phyloP scores from a whole-genome alignment of 164 flowering plant species.

The Aristolochia contorta region DNA sequence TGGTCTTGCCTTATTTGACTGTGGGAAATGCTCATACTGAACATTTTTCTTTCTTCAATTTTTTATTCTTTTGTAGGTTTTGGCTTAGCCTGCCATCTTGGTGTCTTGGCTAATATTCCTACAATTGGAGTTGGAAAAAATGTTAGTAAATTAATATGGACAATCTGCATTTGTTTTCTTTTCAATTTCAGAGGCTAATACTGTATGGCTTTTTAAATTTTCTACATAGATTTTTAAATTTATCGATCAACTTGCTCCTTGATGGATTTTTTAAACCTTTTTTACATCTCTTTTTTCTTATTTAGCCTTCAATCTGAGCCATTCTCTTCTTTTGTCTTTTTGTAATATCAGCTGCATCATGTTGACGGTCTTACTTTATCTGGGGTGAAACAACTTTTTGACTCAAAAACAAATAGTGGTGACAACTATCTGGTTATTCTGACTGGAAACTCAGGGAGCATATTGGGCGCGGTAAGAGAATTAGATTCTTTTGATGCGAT shows the following conservation, averaged over 20 bases:
- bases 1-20: too few relatives aligned
- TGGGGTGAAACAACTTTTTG: conserved; percentile 41
- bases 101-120: conserved; percentile 70
- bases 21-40: neutral
- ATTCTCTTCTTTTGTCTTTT: neutral
- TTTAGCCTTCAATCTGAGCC: too few relatives aligned
- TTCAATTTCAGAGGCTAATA: too few relatives aligned
- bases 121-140: conserved; percentile 86
- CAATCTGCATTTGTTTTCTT: too few relatives aligned
- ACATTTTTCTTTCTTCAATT: neutral
- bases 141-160: conserved; percentile 29
- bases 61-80: conserved; percentile 38
- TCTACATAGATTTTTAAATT: too few relatives aligned
- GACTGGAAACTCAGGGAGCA: conserved; percentile 51
- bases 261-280: too few relatives aligned
- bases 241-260: too few relatives aligned
- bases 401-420: conserved; percentile 25
- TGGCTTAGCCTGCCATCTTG: conserved; percentile 89
- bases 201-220: too few relatives aligned
- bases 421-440: conserved; percentile 33
- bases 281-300: neutral
- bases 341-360: conserved; percentile 60
- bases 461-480: conserved; percentile 65
- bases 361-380: conserved; percentile 72
- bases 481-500: neutral